phyloP scores from a whole-genome alignment of 164 flowering plant genomes.

The Berberis vulgaris region DNA sequence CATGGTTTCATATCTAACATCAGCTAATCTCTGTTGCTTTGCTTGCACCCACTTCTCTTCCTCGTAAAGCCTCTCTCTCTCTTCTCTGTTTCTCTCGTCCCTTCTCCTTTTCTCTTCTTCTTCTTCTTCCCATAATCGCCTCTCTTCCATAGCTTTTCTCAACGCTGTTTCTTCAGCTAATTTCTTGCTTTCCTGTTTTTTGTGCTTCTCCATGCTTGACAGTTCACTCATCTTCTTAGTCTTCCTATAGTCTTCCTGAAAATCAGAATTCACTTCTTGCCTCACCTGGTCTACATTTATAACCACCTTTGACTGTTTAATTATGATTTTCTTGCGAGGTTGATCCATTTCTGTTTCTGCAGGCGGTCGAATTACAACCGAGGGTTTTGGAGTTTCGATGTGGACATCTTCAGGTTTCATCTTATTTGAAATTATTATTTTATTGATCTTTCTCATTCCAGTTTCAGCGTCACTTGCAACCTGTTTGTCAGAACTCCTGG shows the following conservation, averaged over 20 bases:
- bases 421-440: constrained; percentile 58
- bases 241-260: constrained; percentile 40
- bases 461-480: constrained; percentile 33
- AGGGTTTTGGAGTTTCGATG: constrained; percentile 41
- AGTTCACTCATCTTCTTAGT: constrained; percentile 66
- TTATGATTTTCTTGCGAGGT: constrained; percentile 54
- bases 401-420: constrained; percentile 45
- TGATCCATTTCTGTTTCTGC: constrained; percentile 41
- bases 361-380: constrained; percentile 55
- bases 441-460: constrained; percentile 54
- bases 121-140: constrained; percentile 59
- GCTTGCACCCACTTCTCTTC: constrained; percentile 37
- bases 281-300: constrained; percentile 36
- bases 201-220: constrained; percentile 37
- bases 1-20: constrained; percentile 45
- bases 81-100: constrained; percentile 37
- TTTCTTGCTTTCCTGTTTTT: constrained; percentile 29
- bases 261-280: constrained; percentile 36
- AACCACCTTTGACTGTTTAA: constrained; percentile 68
- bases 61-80: constrained; percentile 26
- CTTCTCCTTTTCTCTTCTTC: constrained; percentile 42
- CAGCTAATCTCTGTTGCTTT: constrained; percentile 49
- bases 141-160: constrained; percentile 37
- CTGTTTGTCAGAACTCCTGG: constrained; percentile 37
- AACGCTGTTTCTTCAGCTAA: constrained; percentile 27